These are phyloP conservation scores for Talaromyces sp. DNA, from an alignment of 2,329 filamentous ascomycete genomes.

Conservation along the genomic window DNA sequence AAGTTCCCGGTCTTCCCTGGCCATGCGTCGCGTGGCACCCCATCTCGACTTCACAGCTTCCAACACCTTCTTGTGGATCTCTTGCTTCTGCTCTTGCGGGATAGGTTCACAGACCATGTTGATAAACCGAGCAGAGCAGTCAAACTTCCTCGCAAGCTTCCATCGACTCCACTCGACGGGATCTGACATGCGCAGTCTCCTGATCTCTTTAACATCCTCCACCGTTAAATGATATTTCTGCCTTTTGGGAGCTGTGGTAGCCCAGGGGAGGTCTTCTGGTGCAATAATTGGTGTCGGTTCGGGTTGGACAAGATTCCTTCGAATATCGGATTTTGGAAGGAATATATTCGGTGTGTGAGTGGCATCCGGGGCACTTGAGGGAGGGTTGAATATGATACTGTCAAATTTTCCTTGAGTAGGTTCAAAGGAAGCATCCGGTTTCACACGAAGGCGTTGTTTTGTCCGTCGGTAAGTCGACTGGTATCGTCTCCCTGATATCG, in stretches of 20 bases:
- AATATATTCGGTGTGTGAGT: constrained; percentile 63
- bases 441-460: constrained; percentile 48
- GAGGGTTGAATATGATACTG: constrained; percentile 62
- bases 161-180: constrained; percentile 56
- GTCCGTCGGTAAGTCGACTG: constrained; percentile 49
- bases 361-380: constrained; percentile 57
- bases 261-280: constrained; percentile 39
- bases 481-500: constrained; percentile 35
- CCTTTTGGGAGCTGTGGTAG: constrained; percentile 48
- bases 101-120: constrained; percentile 54
- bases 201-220: constrained; percentile 56
- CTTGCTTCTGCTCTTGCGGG: constrained; percentile 46
- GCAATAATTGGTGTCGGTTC: not conserved
- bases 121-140: constrained; percentile 59
- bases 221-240: constrained; percentile 59
- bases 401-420: constrained; percentile 39
- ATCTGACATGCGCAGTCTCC: constrained; percentile 49
- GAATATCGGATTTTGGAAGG: constrained; percentile 54
- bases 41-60: constrained; percentile 55
- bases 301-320: constrained; percentile 38
- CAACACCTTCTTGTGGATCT: constrained; percentile 44
- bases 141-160: constrained; percentile 57
- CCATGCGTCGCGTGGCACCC: constrained; percentile 55
- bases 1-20: constrained; percentile 56
- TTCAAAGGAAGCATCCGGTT: constrained; percentile 49